Base-by-base conservation (phyloP, 768 basidiomycete genomes). In the Trametes punicea region DNA sequence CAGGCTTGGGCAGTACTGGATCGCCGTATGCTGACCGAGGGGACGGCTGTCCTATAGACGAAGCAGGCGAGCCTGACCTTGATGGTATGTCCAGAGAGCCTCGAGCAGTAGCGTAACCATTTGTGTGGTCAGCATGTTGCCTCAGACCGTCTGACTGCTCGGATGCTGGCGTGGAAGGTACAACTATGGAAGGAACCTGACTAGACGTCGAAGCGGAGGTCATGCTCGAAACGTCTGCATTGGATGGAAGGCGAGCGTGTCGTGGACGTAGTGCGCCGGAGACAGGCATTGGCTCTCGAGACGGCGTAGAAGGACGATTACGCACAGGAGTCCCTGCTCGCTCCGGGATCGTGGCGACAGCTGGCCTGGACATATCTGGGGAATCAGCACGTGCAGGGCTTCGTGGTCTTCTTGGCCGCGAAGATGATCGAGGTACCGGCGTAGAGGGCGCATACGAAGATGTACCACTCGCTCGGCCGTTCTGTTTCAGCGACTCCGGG, bases 191-290 rank as follows among this genome's bases (percentile, higher is more conserved):
- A 15, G 74, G 63, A 9, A 64, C 54, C 15, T 66, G 74, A 55
- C 70, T 69, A 8, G 71, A 70, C 9, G 69, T 62, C 2, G 64
- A 52, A 27, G 60, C 25, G 18, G 64, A 56, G 13, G 61, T 56
- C 15, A 59, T 55, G 15, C 51, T 48, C 5, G 58, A 42, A 2
- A 57, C 50, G 5, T 75, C 71, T 18, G 75, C 74, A 57, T 79
- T 76, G 9, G 78, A 78, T 9, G 80, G 81, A 13, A 75, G 73
- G 45, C 78, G 73, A 10, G 48, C 65, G 46, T 69, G 62, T 15
- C 75, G 66, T 8, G 75, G 72, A 48, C 75, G 65, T 44, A 75
- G 48, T 6, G 72, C 62, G 31, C 66, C 69, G 34, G 74, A 70
- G 25, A 70, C 59, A 4, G 64, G 58, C 20, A 59, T 47, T 0